Percentiles rank a stretch among this genome's conserved stretches.
phyloP scores from a whole-genome alignment of 2,329 filamentous ascomycete species.

The Colletotrichum orbiculare region DNA sequence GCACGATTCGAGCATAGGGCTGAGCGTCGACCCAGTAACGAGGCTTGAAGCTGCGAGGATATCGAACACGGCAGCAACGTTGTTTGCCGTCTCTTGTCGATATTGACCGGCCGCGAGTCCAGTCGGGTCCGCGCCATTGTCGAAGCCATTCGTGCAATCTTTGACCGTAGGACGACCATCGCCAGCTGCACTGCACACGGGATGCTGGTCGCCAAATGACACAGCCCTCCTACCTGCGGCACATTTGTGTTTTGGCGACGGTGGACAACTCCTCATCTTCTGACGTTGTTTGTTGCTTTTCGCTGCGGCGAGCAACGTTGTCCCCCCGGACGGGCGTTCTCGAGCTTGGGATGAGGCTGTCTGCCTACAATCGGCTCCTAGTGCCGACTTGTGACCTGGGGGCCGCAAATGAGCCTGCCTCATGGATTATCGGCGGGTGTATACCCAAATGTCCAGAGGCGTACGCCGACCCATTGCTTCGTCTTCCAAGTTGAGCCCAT shows the following conservation, averaged over 20 bases:
- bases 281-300: background rate
- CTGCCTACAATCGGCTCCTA: background rate
- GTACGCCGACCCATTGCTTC: no score
- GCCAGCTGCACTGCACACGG: slow-evolving; percentile 6
- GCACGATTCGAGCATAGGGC: slow-evolving; percentile 25
- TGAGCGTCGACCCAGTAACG: slow-evolving; percentile 17
- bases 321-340: slow-evolving; percentile 8
- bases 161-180: background rate
- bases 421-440: background rate
- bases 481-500: no score
- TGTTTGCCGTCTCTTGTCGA: background rate
- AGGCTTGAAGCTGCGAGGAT: slow-evolving; percentile 4
- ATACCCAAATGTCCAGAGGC: no score
- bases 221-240: slow-evolving; percentile 5
- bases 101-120: background rate
- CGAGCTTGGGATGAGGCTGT: slow-evolving; percentile 10
- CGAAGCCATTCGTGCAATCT: slow-evolving; percentile 1
- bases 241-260: background rate
- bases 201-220: slow-evolving; percentile 6
- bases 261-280: background rate
- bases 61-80: background rate
- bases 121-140: slow-evolving; percentile 1
- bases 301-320: background rate
- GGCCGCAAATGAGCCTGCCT: slow-evolving; percentile 4
- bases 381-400: background rate